Percentiles rank a stretch among this genome's conserved stretches.
Conservation (phyloP, 495 filamentous ascomycete genomes). For the Bryoglossum gracile region DNA sequence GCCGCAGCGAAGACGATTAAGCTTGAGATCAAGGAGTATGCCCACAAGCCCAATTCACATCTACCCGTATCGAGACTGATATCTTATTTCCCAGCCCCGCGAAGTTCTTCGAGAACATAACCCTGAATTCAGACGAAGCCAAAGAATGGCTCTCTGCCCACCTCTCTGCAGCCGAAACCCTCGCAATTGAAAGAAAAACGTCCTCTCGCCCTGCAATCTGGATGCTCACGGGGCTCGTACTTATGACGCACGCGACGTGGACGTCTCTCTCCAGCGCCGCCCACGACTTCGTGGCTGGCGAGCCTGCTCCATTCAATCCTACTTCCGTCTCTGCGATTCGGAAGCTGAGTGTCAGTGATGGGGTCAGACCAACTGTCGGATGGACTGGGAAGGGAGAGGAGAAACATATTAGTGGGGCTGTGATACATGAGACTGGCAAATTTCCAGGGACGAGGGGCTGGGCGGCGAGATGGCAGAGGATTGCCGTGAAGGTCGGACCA, state of each 20-base stretch:
- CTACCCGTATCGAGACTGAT: not conserved
- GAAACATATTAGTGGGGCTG: slow-evolving; percentile 6
- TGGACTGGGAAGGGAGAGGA: slow-evolving; percentile 1
- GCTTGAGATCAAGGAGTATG: slow-evolving; percentile 21
- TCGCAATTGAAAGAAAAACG: not conserved
- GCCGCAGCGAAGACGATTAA: slow-evolving; percentile 16
- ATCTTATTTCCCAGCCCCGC: slow-evolving; percentile 1
- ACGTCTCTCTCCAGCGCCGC: slow-evolving; percentile 7
- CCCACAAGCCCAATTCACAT: not conserved
- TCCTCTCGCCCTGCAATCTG: slow-evolving; percentile 6
- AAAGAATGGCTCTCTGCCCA: slow-evolving; percentile 19
- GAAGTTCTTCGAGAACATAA: slow-evolving; percentile 13
- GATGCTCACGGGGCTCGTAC: slow-evolving; percentile 19
- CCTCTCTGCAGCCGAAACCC: slow-evolving; percentile 15
- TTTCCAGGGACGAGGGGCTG: slow-evolving; percentile 20
- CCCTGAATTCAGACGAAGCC: slow-evolving; percentile 10
- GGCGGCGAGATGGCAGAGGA: slow-evolving; percentile 17
- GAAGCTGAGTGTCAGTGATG: slow-evolving; percentile 13
- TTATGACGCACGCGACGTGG: slow-evolving; percentile 23
- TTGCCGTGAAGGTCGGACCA: slow-evolving; percentile 5
- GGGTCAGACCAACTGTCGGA: slow-evolving; percentile 13
- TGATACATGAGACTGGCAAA: slow-evolving; percentile 21
- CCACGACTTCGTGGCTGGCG: slow-evolving; percentile 10
- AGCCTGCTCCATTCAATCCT: slow-evolving; percentile 17
- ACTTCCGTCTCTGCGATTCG: slow-evolving; percentile 16